Conservation (phyloP, 2,329 filamentous ascomycete genomes). For the Paraconiothyrium brasiliense region DNA sequence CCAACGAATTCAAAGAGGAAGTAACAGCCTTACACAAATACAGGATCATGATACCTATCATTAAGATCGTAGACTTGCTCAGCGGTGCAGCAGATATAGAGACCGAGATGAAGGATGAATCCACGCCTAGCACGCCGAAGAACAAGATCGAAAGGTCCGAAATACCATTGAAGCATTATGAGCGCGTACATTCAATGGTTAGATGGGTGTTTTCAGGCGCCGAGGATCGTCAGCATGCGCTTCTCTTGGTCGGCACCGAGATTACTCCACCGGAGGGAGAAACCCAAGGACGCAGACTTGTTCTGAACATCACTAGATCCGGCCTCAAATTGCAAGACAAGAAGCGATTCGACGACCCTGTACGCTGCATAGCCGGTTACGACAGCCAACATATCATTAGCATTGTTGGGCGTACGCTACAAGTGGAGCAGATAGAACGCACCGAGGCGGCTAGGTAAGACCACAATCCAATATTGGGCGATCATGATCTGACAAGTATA, state of each 20-base stretch:
- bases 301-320: slow-evolving; percentile 38
- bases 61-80: slow-evolving; percentile 37
- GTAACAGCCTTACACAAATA: slow-evolving; percentile 41
- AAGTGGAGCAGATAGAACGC: slow-evolving; percentile 41
- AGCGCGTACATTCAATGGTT: slow-evolving; percentile 67
- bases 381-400: slow-evolving; percentile 36
- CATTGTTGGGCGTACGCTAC: slow-evolving; percentile 36
- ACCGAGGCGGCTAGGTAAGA: slow-evolving; percentile 31
- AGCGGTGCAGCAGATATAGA: slow-evolving; percentile 31
- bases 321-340: slow-evolving; percentile 63
- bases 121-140: slow-evolving; percentile 30
- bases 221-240: slow-evolving; percentile 65
- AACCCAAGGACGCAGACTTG: slow-evolving; percentile 40
- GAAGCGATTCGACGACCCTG: slow-evolving; percentile 45
- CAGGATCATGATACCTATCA: slow-evolving; percentile 49
- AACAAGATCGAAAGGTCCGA: slow-evolving; percentile 60
- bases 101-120: slow-evolving; percentile 35
- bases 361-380: slow-evolving; percentile 44
- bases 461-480: not conserved
- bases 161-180: slow-evolving; percentile 64
- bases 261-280: slow-evolving; percentile 27
- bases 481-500: slow-evolving; percentile 24
- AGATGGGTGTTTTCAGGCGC: slow-evolving; percentile 71
- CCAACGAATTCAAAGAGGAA: slow-evolving; percentile 46
- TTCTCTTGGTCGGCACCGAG: slow-evolving; percentile 68